Base-by-base conservation (phyloP, 2,329 filamentous ascomycete species). In the Metarhizium brunneum region DNA sequence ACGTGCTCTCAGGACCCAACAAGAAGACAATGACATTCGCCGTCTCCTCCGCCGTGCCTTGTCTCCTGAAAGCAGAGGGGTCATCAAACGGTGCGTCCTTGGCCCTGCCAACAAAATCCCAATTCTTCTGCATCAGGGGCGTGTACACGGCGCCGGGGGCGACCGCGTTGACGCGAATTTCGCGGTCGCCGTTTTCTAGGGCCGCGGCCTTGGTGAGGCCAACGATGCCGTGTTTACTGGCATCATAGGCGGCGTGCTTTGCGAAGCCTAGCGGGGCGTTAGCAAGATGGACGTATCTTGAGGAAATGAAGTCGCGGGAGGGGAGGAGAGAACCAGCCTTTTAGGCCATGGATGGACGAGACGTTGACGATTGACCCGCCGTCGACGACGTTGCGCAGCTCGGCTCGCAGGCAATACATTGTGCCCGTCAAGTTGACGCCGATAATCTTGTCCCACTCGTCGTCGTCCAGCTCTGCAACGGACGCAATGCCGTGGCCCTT, bases 311-410 rank as follows among this genome's bases (percentile, higher is more conserved):
- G n/a, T 4, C 25, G 25, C 25, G 3, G 25, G 25, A 25, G 25
- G 3, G 25, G 25, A 25, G 25, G 25, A 4, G 32, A 18, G 8
- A 48, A 14, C 53, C 54, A 63, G 61, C 68, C 66, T 25, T 71
- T 65, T 10, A 68, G 60, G 40, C 79, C 79, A 42, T 78, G 73
- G 49, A 82, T 76, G 42, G 75, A 80, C n/a, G 75, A 72, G 32
- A 78, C 71, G 63, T 81, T 83, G 56, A 84, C 81, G 62, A 84
- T 82, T 59, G 79, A 80, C 1, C 79, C 79, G 1, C 76, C 74
- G n/a, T 75, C 68, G 2, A 70, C 69, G 50, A 82, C 73, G 45
- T 72, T 71, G 42, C 64, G 64, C 47, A 76, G 66, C 63, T 74
- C 63, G 8, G 73, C 73, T 40, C 75, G 69, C 59, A 78, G 58